phyloP scores from a whole-genome alignment of 257 asterid genomes.

The Gentiana macrophylla region DNA sequence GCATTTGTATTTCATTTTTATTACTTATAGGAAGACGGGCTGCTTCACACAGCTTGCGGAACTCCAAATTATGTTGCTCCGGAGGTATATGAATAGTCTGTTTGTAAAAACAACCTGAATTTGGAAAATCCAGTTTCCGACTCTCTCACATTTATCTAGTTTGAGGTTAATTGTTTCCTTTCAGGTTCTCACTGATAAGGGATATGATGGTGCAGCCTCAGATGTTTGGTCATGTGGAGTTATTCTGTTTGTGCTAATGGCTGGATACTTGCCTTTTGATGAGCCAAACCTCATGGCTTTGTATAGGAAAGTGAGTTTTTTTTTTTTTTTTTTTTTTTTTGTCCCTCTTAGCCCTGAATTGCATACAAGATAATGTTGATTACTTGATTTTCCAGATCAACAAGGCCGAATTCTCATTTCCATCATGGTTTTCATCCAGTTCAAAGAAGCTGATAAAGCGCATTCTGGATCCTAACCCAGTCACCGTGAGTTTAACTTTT shows the following conservation, averaged over 20 bases:
- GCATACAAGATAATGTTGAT: slow-evolving; percentile 6
- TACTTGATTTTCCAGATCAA: slow-evolving; percentile 35
- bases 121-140: background rate
- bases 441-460: slow-evolving; percentile 46
- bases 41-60: slow-evolving; percentile 83
- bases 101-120: background rate
- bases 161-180: slow-evolving; percentile 12
- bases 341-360: slow-evolving; percentile 8
- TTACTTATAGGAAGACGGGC: slow-evolving; percentile 50
- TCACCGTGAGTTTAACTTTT: slow-evolving; percentile 33
- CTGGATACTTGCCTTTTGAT: slow-evolving; percentile 73
- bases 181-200: slow-evolving; percentile 67
- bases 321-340: background rate
- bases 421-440: slow-evolving; percentile 65
- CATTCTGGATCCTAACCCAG: slow-evolving; percentile 68
- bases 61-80: slow-evolving; percentile 90
- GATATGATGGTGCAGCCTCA: slow-evolving; percentile 66
- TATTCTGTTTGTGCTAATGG: slow-evolving; percentile 73
- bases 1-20: slow-evolving; percentile 6
- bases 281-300: slow-evolving; percentile 48
- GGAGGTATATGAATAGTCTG: slow-evolving; percentile 36
- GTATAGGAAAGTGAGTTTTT: slow-evolving; percentile 45
- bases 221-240: slow-evolving; percentile 92
- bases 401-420: slow-evolving; percentile 51
- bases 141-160: slow-evolving; percentile 10